Percentiles rank a stretch among this genome's conserved stretches.
Evolutionary conservation across 2,329 filamentous ascomycete species (phyloP).

Genomic region (Cadophora luteo-olivacea): DNA sequence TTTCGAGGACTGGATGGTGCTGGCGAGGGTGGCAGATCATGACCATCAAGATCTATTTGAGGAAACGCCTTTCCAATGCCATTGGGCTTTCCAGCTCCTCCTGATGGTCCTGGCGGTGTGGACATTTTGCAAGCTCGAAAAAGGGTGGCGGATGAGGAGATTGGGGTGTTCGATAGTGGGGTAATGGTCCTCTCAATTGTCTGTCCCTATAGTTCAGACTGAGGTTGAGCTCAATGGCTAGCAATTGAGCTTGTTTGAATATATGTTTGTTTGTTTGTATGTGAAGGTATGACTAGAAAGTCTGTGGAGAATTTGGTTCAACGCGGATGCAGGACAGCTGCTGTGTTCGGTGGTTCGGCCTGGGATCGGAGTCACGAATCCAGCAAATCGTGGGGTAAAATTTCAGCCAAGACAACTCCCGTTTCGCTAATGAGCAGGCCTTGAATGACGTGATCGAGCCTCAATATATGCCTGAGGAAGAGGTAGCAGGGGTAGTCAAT

Average conservation of each 20-base stretch:
- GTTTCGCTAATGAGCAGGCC: slow-evolving; percentile 6
- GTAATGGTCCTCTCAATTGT: not conserved
- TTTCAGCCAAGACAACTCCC: slow-evolving; percentile 9
- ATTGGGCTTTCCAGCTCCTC: slow-evolving; percentile 37
- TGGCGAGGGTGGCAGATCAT: slow-evolving; percentile 87
- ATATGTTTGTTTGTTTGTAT: not conserved
- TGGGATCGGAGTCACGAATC: slow-evolving; percentile 13
- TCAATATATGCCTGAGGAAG: slow-evolving; percentile 16
- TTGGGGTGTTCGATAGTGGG: slow-evolving; percentile 7
- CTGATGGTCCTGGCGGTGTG: slow-evolving; percentile 43
- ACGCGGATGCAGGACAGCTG: slow-evolving; percentile 6
- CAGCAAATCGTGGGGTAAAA: slow-evolving; percentile 22
- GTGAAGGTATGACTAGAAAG: slow-evolving; percentile 5
- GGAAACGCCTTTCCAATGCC: slow-evolving; percentile 40
- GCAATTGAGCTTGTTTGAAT: slow-evolving; percentile 3
- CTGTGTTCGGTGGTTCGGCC: slow-evolving; percentile 2
- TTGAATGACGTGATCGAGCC: slow-evolving; percentile 23
- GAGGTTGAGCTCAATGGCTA: slow-evolving; percentile 32
- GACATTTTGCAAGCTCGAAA: slow-evolving; percentile 39
- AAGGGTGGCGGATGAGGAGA: slow-evolving; percentile 12
- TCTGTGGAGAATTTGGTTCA: slow-evolving; percentile 1
- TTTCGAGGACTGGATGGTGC: slow-evolving; percentile 89
- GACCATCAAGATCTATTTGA: slow-evolving; percentile 79
- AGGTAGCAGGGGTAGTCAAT: not conserved
- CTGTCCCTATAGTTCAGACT: slow-evolving; percentile 5